These are phyloP conservation scores for Theobroma cacao DNA, from an alignment of 345 rosid species.

Conservation along the genomic window DNA sequence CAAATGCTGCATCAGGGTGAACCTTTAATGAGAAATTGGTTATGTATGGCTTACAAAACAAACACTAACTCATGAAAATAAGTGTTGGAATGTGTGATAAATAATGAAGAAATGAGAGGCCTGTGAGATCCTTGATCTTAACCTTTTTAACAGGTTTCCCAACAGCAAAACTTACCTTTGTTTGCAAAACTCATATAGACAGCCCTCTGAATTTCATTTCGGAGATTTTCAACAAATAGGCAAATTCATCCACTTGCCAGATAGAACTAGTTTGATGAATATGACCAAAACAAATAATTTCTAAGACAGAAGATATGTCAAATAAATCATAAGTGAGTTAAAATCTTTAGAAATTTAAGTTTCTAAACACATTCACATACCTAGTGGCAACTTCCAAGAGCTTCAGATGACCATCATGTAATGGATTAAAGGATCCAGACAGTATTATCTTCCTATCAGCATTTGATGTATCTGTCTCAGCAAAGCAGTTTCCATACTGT, in stretches of 20 bases:
- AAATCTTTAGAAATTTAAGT: neutral
- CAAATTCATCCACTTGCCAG: constrained; percentile 4
- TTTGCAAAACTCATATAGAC: too few species aligned
- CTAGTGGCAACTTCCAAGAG: constrained; percentile 90
- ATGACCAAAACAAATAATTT: neutral
- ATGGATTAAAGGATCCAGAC: constrained; percentile 91
- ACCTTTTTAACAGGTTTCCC: neutral
- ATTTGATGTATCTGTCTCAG: constrained; percentile 36
- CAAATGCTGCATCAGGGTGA: constrained; percentile 44
- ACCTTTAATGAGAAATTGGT: constrained; percentile 10
- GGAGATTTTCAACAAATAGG: neutral
- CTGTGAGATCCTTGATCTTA: neutral
- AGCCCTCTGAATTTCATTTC: neutral
- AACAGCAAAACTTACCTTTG: neutral
- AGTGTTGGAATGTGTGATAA: neutral
- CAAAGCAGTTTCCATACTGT: constrained; percentile 24
- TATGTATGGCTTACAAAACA: neutral
- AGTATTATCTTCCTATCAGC: constrained; percentile 74
- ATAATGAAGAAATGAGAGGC: neutral
- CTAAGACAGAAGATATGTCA: neutral
- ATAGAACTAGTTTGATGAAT: neutral
- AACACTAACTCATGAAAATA: neutral
- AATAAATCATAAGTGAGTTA: neutral
- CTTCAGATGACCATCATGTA: constrained; percentile 89
- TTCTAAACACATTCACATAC: constrained; percentile 36